These are phyloP conservation scores for Vitis rupestris DNA, from an alignment of 164 flowering plant species.

Conservation along the genomic window DNA sequence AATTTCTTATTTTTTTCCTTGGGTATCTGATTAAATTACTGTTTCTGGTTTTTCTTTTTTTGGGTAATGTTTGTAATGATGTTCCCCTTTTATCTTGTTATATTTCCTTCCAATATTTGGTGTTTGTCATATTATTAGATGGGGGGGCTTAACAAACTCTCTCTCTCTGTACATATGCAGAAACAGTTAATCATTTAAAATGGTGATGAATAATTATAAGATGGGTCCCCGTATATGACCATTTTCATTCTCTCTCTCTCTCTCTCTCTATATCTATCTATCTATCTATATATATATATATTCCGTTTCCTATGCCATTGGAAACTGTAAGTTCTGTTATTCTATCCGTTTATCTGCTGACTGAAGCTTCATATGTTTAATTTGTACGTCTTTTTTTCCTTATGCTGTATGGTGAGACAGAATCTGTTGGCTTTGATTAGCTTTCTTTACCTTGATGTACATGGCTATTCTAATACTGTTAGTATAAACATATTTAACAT, in stretches of 20 bases:
- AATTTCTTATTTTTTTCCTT: background rate
- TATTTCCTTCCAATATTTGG: background rate
- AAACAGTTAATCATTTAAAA: background rate
- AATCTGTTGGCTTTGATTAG: background rate
- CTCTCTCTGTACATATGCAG: background rate
- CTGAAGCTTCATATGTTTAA: background rate
- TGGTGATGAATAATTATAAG: background rate
- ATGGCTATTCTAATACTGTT: too few species aligned
- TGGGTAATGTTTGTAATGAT: background rate
- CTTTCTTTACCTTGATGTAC: too few species aligned
- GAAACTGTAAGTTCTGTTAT: too few species aligned
- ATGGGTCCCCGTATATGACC: background rate
- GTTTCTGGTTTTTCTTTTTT: background rate
- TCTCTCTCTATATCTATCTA: too few species aligned
- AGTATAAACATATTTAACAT: background rate
- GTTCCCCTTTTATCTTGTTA: constrained; percentile 2
- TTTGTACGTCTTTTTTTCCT: too few species aligned
- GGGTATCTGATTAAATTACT: background rate
- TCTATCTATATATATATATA: too few species aligned
- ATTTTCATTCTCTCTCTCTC: background rate
- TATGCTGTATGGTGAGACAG: too few species aligned
- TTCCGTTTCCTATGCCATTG: too few species aligned
- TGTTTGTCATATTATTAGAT: constrained; percentile 1
- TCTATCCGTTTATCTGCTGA: background rate
- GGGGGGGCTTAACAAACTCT: background rate